Percentiles rank a stretch among this genome's conserved stretches.
Conservation (phyloP, 495 filamentous ascomycete genomes). For the Platismatia glauca region DNA sequence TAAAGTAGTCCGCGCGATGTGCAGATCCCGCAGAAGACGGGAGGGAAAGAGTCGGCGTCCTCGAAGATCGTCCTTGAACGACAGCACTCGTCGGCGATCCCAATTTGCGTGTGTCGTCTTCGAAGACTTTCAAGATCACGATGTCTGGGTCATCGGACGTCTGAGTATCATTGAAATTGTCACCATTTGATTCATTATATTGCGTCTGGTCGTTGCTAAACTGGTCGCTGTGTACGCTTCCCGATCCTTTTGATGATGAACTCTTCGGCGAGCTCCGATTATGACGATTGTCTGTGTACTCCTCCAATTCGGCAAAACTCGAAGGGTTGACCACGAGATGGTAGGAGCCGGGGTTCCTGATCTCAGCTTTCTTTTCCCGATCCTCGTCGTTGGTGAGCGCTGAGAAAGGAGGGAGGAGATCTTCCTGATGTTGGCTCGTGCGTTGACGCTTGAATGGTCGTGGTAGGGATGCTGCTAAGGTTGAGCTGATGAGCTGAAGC, state of each 20-base stretch:
- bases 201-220: slow-evolving; percentile 2
- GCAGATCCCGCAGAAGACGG: slow-evolving; percentile 6
- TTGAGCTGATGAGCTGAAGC: neutral
- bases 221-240: neutral
- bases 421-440: slow-evolving; percentile 28
- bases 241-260: neutral
- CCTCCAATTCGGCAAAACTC: slow-evolving; percentile 46
- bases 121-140: slow-evolving; percentile 31
- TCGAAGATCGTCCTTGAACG: slow-evolving; percentile 8
- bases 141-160: slow-evolving; percentile 17
- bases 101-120: slow-evolving; percentile 36
- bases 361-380: slow-evolving; percentile 49
- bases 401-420: slow-evolving; percentile 45
- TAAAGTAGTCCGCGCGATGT: slow-evolving; percentile 16
- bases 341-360: slow-evolving; percentile 45
- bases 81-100: slow-evolving; percentile 14
- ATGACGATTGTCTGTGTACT: slow-evolving; percentile 36
- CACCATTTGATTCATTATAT: neutral
- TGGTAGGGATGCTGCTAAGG: slow-evolving; percentile 13
- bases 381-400: slow-evolving; percentile 52
- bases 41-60: slow-evolving; percentile 6
- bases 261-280: slow-evolving; percentile 23
- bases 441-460: slow-evolving; percentile 21
- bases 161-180: neutral
- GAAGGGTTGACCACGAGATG: slow-evolving; percentile 47